Conservation (phyloP, 768 basidiomycete species). For the Russula brevipes region DNA sequence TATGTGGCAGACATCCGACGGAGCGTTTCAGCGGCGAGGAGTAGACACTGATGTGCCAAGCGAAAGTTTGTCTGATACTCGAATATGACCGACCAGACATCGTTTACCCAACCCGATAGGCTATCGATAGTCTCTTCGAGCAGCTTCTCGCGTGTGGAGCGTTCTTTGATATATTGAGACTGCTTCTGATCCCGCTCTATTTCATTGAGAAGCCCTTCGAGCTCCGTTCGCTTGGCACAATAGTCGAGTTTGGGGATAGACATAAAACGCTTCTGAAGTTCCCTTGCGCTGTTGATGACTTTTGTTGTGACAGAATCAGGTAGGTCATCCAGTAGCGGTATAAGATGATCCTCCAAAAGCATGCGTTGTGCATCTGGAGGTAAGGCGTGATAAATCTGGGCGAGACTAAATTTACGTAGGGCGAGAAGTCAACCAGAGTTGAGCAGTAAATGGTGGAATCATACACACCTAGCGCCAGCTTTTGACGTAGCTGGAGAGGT, state of each 20-base stretch:
- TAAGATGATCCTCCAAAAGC: conserved; percentile 47
- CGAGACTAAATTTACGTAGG: neutral
- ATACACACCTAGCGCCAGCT: neutral
- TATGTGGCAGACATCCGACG: conserved; percentile 39
- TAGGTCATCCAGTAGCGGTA: conserved; percentile 43
- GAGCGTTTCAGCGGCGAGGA: conserved; percentile 47
- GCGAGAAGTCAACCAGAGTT: neutral
- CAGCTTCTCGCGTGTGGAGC: conserved; percentile 50
- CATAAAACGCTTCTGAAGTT: conserved; percentile 37
- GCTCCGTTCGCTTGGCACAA: conserved; percentile 49
- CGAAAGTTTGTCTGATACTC: conserved; percentile 51
- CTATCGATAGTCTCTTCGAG: conserved; percentile 51
- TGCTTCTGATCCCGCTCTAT: conserved; percentile 50
- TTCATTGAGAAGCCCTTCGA: conserved; percentile 48
- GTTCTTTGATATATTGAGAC: conserved; percentile 44
- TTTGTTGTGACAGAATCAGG: conserved; percentile 37
- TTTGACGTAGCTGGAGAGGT: neutral
- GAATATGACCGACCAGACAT: conserved; percentile 59
- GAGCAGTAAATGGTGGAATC: no score
- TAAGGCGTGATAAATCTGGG: conserved; percentile 42
- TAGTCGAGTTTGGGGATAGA: conserved; percentile 48
- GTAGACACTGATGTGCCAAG: conserved; percentile 51
- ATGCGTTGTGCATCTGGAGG: conserved; percentile 48
- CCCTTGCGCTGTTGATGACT: conserved; percentile 38
- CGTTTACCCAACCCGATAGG: conserved; percentile 53